Conservation (phyloP, 2,329 filamentous ascomycete species). For the Beauveria caledonica region DNA sequence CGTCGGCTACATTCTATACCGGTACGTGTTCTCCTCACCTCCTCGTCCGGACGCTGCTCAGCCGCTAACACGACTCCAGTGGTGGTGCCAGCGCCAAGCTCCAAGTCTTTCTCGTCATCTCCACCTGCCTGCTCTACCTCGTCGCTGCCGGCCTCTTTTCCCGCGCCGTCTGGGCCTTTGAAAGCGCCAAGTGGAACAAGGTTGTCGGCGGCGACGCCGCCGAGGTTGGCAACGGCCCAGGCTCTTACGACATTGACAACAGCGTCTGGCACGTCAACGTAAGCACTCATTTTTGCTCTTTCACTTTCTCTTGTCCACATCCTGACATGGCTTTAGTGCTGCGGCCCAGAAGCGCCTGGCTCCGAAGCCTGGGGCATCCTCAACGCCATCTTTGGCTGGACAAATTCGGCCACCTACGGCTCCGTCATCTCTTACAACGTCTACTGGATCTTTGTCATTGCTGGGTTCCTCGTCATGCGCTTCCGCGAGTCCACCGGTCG, state of each 20-base stretch:
- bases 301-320: conserved; percentile 5
- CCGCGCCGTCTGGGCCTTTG: conserved; percentile 65
- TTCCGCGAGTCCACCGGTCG: conserved; percentile 54
- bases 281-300: conserved; percentile 24
- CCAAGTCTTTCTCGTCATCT: conserved; percentile 72
- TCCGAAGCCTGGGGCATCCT: conserved; percentile 81
- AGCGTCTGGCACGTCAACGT: conserved; percentile 79
- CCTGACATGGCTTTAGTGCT: conserved; percentile 50
- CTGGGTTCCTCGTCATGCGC: conserved; percentile 57
- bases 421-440: conserved; percentile 81
- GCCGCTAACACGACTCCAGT: conserved; percentile 19
- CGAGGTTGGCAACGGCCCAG: conserved; percentile 50
- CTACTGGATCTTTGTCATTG: conserved; percentile 74
- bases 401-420: conserved; percentile 80
- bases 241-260: conserved; percentile 70
- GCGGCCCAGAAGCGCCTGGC: conserved; percentile 63
- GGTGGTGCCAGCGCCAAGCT: conserved; percentile 34
- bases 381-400: conserved; percentile 80
- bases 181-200: conserved; percentile 61
- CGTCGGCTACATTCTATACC: conserved; percentile 71
- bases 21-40: conserved; percentile 42
- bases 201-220: conserved; percentile 49
- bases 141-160: conserved; percentile 79
- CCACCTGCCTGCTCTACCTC: conserved; percentile 76
- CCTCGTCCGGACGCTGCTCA: too few species aligned